Evolutionary conservation across 1,139 yeast genomes (phyloP), one percentile per base, ranked within the genome.

Genomic region (Yamadazyma triangularis): DNA sequence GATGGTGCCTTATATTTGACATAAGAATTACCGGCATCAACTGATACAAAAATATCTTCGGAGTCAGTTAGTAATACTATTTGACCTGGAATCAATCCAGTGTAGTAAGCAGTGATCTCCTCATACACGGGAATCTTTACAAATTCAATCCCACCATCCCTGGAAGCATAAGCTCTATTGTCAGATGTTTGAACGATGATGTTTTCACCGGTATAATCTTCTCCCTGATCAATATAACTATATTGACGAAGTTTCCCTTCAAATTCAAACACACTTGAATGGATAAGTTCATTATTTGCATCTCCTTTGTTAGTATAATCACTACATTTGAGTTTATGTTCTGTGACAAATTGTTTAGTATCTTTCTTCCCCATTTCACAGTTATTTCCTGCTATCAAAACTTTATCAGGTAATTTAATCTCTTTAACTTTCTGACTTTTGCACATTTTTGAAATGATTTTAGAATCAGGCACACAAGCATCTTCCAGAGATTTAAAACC

Each of bases 101-200:
- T 66, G 29, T 69, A 66, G 24, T 82, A 69, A 6, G 73, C 75
- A 4, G 68, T 41, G 26, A 86, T 66, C 14, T 70, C 63, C 13
- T 72, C 79, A 24, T 60, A 58, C 4, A 72, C 50, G 2, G 62
- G 70, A 14, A 74, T 64, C 38, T 61, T 60, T 11, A 64, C 62
- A 60, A 89, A 81, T 1, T 57, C 55, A 3, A 62, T 51, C 13
- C 97, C 97, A 28, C 93, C 94, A 56, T 88, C 79, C 47, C 78
- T 83, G 1, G 96, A 84, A 10, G 86, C 69, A 44, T 59, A 80
- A 2, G 79, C 66, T 8, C 64, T 58, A 23, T 73, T 67, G 21
- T 64, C 58, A 15, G 58, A 53, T 0, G 91, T 82, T 32, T 72
- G 66, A 10, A 84, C 57, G 13, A 91, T 47, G n/a, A 91, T 56